Evolutionary conservation across 768 basidiomycete genomes (phyloP).

Genomic region (Boletus eberwhitei): DNA sequence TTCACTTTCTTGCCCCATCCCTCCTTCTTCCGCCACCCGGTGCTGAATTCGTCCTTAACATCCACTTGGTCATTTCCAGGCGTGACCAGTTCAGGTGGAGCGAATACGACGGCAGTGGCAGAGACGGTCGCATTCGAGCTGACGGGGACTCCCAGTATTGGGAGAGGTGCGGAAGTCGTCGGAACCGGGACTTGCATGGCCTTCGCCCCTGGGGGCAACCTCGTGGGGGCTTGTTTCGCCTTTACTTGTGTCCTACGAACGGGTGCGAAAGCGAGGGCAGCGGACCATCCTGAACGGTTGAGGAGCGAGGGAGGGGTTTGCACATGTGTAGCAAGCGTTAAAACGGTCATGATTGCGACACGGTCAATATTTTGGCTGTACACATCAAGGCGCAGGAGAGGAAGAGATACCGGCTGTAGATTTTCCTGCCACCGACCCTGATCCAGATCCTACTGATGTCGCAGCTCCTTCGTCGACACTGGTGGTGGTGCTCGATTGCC

Average conservation of each 20-base stretch:
- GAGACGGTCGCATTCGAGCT: slow-evolving; percentile 36
- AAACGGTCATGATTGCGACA: slow-evolving; percentile 33
- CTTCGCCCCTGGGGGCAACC: slow-evolving; percentile 50
- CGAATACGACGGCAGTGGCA: slow-evolving; percentile 65
- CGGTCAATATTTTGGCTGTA: slow-evolving; percentile 37
- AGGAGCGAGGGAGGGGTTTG: neutral
- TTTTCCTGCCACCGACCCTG: slow-evolving; percentile 39
- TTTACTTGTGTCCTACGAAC: slow-evolving; percentile 64
- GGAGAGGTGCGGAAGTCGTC: slow-evolving; percentile 32
- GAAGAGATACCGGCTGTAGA: slow-evolving; percentile 55
- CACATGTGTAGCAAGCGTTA: slow-evolving; percentile 8
- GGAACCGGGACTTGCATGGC: slow-evolving; percentile 42
- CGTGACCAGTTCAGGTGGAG: slow-evolving; percentile 57
- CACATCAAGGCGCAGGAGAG: slow-evolving; percentile 39
- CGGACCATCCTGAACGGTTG: slow-evolving; percentile 68
- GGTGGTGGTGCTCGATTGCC: slow-evolving; percentile 22
- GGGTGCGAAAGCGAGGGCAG: slow-evolving; percentile 85
- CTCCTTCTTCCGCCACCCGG: slow-evolving; percentile 43
- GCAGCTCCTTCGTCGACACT: slow-evolving; percentile 25
- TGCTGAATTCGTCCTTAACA: slow-evolving; percentile 24
- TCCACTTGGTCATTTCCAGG: slow-evolving; percentile 25
- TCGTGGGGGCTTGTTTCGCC: slow-evolving; percentile 45
- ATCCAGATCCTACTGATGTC: slow-evolving; percentile 24
- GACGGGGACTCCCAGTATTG: slow-evolving; percentile 32
- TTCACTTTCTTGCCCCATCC: slow-evolving; percentile 89